Conservation (phyloP, 2,329 filamentous ascomycete genomes). For the Penicillium sp. region DNA sequence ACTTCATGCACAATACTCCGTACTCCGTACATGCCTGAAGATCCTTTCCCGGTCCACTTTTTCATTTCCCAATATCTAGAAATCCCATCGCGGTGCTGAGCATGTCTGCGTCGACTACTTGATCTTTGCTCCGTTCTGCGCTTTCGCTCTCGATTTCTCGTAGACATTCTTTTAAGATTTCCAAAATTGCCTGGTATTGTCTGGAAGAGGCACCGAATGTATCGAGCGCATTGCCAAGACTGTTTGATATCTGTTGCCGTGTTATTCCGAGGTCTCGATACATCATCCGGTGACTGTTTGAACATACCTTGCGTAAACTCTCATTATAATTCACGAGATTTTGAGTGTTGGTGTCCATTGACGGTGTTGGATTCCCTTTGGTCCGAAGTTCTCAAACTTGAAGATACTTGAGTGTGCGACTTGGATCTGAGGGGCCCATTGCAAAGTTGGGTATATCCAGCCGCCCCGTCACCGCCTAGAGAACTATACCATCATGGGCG, state of each 20-base stretch:
- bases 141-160: constrained; percentile 28
- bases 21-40: no score
- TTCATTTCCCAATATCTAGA: constrained; percentile 29
- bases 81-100: constrained; percentile 37
- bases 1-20: not conserved
- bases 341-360: not conserved
- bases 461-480: constrained; percentile 4
- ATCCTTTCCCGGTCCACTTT: not conserved
- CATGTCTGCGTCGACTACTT: constrained; percentile 31
- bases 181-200: constrained; percentile 40
- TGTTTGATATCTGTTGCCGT: constrained; percentile 41
- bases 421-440: not conserved
- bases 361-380: not conserved
- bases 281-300: not conserved
- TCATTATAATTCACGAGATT: constrained; percentile 19
- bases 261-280: not conserved
- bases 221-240: constrained; percentile 42
- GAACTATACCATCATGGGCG: not conserved
- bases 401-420: not conserved
- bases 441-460: not conserved
- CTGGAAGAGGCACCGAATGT: constrained; percentile 41
- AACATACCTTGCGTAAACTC: constrained; percentile 18
- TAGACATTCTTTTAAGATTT: constrained; percentile 37
- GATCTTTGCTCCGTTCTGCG: constrained; percentile 1
- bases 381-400: not conserved